Percentiles rank a stretch among this genome's conserved stretches.
Evolutionary conservation across 345 rosid genomes (phyloP).

Genomic region (Draba incana): DNA sequence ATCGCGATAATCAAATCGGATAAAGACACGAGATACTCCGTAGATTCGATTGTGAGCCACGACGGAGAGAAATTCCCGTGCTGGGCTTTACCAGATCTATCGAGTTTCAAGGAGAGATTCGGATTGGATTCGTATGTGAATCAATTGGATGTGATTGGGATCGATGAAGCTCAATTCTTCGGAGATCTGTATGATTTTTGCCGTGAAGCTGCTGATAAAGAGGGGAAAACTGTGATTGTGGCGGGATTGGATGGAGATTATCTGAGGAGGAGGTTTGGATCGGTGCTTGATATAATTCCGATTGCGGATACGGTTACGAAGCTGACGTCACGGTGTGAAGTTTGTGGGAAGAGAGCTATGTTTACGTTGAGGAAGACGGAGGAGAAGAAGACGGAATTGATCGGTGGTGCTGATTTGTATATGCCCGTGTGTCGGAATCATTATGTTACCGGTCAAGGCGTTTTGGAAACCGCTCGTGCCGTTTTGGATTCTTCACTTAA

Average conservation of each 20-base stretch:
- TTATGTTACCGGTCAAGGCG: conserved; percentile 71
- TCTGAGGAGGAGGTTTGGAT: conserved; percentile 87
- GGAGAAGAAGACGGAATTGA: conserved; percentile 65
- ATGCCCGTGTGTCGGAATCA: conserved; percentile 90
- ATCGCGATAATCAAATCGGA: conserved; percentile 80
- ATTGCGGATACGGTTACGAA: conserved; percentile 85
- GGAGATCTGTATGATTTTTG: conserved; percentile 85
- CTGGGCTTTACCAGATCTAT: conserved; percentile 59
- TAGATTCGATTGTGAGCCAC: conserved; percentile 77
- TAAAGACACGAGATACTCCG: conserved; percentile 75
- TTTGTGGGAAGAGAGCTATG: conserved; percentile 71
- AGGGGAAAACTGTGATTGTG: conserved; percentile 79
- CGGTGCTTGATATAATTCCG: conserved; percentile 76
- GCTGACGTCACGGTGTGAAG: conserved; percentile 73
- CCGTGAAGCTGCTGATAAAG: conserved; percentile 80
- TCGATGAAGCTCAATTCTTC: conserved; percentile 92
- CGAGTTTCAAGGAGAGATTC: conserved; percentile 58
- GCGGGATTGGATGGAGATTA: conserved; percentile 94
- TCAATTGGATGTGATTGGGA: conserved; percentile 92
- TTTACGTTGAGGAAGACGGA: conserved; percentile 83
- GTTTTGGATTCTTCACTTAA: conserved; percentile 49
- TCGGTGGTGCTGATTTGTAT: conserved; percentile 78
- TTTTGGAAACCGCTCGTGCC: conserved; percentile 67
- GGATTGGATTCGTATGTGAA: conserved; percentile 64
- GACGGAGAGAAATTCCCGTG: conserved; percentile 84